Evolutionary conservation across 2,329 filamentous ascomycete species (phyloP), one percentile per base, ranked within the genome.

Genomic region (Pyricularia sp.): DNA sequence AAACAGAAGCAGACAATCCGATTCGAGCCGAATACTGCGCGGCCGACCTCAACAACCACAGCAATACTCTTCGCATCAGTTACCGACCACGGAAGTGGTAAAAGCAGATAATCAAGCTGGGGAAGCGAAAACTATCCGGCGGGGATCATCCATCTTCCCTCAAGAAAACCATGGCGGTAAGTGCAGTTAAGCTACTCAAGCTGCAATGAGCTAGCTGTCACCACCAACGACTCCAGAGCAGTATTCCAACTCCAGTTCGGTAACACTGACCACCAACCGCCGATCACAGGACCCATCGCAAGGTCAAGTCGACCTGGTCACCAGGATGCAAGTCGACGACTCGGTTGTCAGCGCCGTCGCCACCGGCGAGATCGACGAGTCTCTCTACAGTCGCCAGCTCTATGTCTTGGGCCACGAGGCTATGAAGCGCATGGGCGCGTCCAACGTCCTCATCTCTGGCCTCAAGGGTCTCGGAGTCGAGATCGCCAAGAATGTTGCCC

Each of bases 361-460:
- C 72, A 79, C 79, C 70, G 81, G 77, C 76, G 88, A 90, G 72
- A 91, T 91, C 82, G 89, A 91, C 74, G 89, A 91, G 78, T 89
- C 88, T 69, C 87, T 91, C 74, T 91, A 91, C 83, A 91, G 88
- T 77, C 85, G 89, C 77, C 89, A 91, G 81, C 88, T 91, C 74
- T 91, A 91, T 76, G 89, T 90, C 70, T 79, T 90, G 67, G 88
- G 88, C 72, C 88, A 90, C 75, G 88, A 90, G 80, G 95, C 95
- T 73, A 99, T 99, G 95, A 98, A 97, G 86, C 93, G 95, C 76
- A 99, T 99, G 95, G 88, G 94, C 76, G 92, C 93, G 71, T 98
- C 95, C 69, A 96, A 98, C 77, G 88, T 99, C 70, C 91, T 99
- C 68, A 86, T 99, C 69, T 91, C 94, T 71, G 95, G 95, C 72